Conservation (phyloP, 163 green algal genomes). For the Chlorella variabilis region DNA sequence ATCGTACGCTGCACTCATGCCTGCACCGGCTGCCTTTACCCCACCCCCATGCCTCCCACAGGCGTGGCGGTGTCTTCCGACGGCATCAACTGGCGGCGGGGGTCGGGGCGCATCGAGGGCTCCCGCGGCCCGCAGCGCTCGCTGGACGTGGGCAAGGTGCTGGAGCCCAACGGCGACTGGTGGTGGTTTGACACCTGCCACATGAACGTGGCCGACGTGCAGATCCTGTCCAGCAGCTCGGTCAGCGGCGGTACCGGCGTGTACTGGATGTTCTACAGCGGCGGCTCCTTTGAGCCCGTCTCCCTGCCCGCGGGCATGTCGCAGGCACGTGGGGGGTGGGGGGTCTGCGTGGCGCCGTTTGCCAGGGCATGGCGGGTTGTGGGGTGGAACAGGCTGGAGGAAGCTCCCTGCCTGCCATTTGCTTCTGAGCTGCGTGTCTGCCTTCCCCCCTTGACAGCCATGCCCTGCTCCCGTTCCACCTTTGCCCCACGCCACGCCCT, state of each 20-base stretch:
- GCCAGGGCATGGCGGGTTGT: too few species aligned
- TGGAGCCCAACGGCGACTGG: constrained; percentile 77
- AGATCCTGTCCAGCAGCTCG: constrained; percentile 79
- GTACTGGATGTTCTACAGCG: constrained; percentile 98
- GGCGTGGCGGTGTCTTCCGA: constrained; percentile 82
- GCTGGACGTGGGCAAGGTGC: constrained; percentile 52
- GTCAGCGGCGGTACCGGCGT: constrained; percentile 79
- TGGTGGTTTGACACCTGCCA: constrained; percentile 97
- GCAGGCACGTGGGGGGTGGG: constrained; percentile 13
- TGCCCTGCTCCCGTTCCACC: background rate
- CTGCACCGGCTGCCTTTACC: background rate
- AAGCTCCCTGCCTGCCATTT: too few species aligned
- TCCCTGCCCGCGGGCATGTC: constrained; percentile 55
- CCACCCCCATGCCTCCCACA: constrained; percentile 31
- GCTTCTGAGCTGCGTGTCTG: too few species aligned
- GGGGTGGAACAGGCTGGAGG: too few species aligned
- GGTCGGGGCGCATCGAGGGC: constrained; percentile 58
- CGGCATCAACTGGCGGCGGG: constrained; percentile 79
- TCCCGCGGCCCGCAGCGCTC: constrained; percentile 45
- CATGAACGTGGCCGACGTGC: constrained; percentile 86
- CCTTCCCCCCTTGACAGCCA: too few species aligned
- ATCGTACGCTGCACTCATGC: background rate
- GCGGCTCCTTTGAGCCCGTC: constrained; percentile 76
- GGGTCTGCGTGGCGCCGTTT: too few species aligned
- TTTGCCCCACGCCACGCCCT: background rate